Evolutionary conservation across 2,329 filamentous ascomycete genomes (phyloP).

Genomic region (Aspergillus sp.): DNA sequence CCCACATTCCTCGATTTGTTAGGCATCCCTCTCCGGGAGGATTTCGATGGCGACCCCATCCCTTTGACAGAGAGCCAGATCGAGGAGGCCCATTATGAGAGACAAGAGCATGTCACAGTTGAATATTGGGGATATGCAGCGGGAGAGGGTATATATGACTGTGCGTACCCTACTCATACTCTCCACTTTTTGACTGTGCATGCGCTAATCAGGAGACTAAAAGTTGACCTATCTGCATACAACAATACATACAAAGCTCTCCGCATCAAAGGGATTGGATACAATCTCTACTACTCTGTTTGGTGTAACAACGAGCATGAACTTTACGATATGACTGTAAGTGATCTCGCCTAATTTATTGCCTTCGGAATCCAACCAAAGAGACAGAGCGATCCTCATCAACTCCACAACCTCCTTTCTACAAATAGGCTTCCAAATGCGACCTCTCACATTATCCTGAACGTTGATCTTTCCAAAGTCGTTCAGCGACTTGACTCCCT

Average conservation of each 20-base stretch:
- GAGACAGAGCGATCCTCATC: constrained; percentile 35
- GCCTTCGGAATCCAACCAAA: not conserved
- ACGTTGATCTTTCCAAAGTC: constrained; percentile 22
- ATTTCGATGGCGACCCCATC: not conserved
- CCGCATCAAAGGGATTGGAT: constrained; percentile 34
- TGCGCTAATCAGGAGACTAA: not conserved
- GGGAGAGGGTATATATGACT: not conserved
- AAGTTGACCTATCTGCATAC: constrained; percentile 19
- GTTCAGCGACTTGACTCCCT: constrained; percentile 39
- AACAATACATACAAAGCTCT: constrained; percentile 45
- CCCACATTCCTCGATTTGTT: not conserved
- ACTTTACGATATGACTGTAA: constrained; percentile 39
- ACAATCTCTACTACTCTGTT: constrained; percentile 43
- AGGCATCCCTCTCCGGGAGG: not conserved
- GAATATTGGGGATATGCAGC: constrained; percentile 2
- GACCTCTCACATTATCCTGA: constrained; percentile 19
- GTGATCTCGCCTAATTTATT: not conserved
- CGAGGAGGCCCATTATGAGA: not conserved
- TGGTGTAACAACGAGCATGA: constrained; percentile 46
- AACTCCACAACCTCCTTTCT: constrained; percentile 40
- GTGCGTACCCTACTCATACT: not conserved
- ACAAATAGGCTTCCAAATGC: not conserved
- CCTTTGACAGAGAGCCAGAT: not conserved
- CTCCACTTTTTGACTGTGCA: accelerated
- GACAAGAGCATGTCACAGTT: constrained; percentile 4